A percentile compares a stretch with the other conserved stretches of the same genome.
phyloP scores from a whole-genome alignment of 2,329 filamentous ascomycete species.

The Teratosphaeria nubilosa region DNA sequence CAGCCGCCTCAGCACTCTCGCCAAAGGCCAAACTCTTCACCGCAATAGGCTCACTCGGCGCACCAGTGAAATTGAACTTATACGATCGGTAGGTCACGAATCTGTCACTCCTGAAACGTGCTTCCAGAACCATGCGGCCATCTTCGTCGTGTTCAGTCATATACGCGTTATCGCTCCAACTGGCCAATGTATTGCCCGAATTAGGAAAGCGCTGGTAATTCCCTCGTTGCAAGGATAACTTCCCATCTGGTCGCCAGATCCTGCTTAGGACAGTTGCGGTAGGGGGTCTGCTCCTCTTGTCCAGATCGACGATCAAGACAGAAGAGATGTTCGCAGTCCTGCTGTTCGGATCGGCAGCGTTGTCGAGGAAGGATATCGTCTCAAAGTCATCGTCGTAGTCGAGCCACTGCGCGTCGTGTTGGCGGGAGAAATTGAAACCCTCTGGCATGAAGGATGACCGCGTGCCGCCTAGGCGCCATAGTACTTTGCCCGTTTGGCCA shows the following conservation, averaged over 20 bases:
- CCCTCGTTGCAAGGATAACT: neutral
- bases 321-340: neutral
- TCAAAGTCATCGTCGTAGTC: neutral
- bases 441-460: slow-evolving; percentile 6
- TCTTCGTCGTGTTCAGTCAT: neutral
- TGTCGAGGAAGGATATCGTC: slow-evolving; percentile 7
- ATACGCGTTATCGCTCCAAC: neutral
- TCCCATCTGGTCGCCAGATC: neutral
- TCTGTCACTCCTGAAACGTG: neutral
- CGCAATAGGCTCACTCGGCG: neutral
- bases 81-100: neutral
- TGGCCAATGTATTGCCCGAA: neutral
- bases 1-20: neutral
- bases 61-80: neutral
- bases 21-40: neutral
- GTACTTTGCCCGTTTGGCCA: slow-evolving; percentile 23
- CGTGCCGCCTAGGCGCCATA: slow-evolving; percentile 29
- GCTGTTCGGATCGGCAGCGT: neutral
- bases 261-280: neutral
- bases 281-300: neutral
- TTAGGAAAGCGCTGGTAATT: neutral
- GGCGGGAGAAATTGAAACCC: slow-evolving; percentile 23
- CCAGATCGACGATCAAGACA: neutral
- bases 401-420: slow-evolving; percentile 20
- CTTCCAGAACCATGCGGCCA: neutral